These are phyloP conservation scores for Monosporozyma aerobia DNA, from an alignment of 805 yeast genomes.

Conservation along the genomic window DNA sequence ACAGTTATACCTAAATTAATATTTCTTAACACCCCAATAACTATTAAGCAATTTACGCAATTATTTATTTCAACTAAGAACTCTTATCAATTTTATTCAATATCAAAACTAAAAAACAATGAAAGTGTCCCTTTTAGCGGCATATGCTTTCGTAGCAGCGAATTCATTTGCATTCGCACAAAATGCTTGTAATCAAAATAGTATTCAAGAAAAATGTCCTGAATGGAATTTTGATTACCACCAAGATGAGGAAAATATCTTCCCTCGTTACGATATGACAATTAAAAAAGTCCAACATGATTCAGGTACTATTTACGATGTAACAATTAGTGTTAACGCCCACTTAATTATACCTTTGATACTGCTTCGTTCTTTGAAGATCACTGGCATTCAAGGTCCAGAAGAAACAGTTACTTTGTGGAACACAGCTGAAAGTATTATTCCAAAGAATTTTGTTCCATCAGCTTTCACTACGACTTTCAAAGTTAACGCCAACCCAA, in stretches of 20 bases:
- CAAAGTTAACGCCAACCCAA: conserved; percentile 7
- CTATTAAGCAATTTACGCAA: too few relatives aligned
- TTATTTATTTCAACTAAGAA: too few relatives aligned
- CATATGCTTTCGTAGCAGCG: background rate
- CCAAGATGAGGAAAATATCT: background rate
- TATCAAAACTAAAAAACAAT: too few relatives aligned
- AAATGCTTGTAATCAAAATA: background rate
- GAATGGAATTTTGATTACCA: background rate
- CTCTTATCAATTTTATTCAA: too few relatives aligned
- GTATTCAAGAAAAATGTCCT: background rate
- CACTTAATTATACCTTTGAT: conserved; percentile 9
- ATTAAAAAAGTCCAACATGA: background rate
- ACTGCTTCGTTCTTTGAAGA: conserved; percentile 10
- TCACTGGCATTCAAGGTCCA: conserved; percentile 13
- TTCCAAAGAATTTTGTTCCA: conserved; percentile 8
- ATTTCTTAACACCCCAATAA: too few relatives aligned
- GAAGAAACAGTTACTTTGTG: conserved; percentile 8
- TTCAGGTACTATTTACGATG: background rate
- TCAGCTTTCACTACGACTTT: conserved; percentile 15
- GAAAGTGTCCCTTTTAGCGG: background rate
- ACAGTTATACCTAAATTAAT: too few relatives aligned
- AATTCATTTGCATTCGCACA: background rate
- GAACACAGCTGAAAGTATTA: conserved; percentile 10
- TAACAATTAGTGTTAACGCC: conserved; percentile 8
- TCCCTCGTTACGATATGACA: background rate